Evolutionary conservation across 768 basidiomycete genomes (phyloP), one percentile per base, ranked within the genome.

Genomic region (Clitopilus hobsonii): DNA sequence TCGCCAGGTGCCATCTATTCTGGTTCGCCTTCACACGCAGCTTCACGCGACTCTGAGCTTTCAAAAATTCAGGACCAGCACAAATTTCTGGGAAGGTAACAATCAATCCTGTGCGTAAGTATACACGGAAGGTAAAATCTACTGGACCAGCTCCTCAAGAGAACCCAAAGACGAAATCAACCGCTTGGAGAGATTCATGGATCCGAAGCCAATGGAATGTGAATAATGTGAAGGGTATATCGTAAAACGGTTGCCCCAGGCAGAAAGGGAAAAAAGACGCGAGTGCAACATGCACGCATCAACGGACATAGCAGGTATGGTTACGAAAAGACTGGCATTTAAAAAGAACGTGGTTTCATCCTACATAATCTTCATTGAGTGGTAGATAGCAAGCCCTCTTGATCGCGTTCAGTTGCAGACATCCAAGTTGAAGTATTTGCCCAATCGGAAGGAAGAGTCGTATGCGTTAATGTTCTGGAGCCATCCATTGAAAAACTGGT

Each of bases 401-500:
- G 41, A 22, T 20, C 10, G 13, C 8, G 26, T 51, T 24, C 52
- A 61, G 49, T 36, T 27, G 63, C 80, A 80, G 26, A 63, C 61
- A 47, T 76, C 70, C 52, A 89, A 74, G 68, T 91, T 91, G 74
- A 83, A 83, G 73, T 82, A 89, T 66, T 81, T 75, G 56, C 87
- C 88, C 16, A 87, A 73, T 49, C 68, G 73, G 16, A 72, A 71
- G 32, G 58, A 58, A 53, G 56, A 28, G 18, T 69, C 62, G 63
- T 83, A 83, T 0, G 83, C 74, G 62, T 89, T 70, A 49, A 78
- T 68, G 66, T 81, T 81, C 65, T 79, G 81, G 48, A 80, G 56
- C 86, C 87, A 91, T 26, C 88, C 89, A 61, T 91, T 91, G 61
- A 88, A 61, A 60, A 80, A 79, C 67, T 91, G 85, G 57, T 82